Conservation (phyloP, 129 eudicot species). For the Saposhnikovia divaricata region DNA sequence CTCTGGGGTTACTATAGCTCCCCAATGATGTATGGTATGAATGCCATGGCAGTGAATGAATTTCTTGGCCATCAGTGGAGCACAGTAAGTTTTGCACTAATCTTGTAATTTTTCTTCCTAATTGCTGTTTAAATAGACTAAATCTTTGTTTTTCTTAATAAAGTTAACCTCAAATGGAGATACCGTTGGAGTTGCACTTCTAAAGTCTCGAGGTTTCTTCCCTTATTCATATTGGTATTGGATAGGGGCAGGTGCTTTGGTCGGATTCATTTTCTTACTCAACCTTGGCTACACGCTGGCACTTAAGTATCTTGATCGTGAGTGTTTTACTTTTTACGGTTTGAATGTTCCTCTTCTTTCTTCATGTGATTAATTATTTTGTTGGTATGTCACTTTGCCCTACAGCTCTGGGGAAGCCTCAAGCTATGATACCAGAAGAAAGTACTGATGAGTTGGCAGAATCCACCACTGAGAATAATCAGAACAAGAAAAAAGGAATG, state of each 20-base stretch:
- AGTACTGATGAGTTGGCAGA: constrained; percentile 7
- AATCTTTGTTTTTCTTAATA: neutral
- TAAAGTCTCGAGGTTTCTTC: constrained; percentile 45
- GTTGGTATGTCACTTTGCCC: neutral
- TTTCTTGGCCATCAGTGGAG: constrained; percentile 64
- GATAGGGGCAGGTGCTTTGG: constrained; percentile 54
- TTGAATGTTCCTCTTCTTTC: neutral
- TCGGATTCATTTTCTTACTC: constrained; percentile 50
- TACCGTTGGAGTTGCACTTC: constrained; percentile 35
- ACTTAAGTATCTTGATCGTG: constrained; percentile 51
- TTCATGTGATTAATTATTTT: neutral
- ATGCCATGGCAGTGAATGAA: constrained; percentile 64
- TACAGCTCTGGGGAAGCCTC: constrained; percentile 53
- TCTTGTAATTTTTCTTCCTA: neutral
- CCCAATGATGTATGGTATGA: constrained; percentile 72
- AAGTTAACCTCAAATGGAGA: constrained; percentile 15
- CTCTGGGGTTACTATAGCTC: constrained; percentile 80
- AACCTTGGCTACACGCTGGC: constrained; percentile 29
- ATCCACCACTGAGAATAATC: constrained; percentile 17
- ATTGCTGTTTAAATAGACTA: neutral
- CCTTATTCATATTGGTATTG: constrained; percentile 62
- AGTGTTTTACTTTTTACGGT: constrained; percentile 18
- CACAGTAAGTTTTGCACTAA: constrained; percentile 23
- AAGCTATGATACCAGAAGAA: constrained; percentile 25
- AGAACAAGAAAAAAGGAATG: constrained; percentile 61